phyloP scores from a whole-genome alignment of 192 early-diverging fungal genomes.

The Umbelopsis vinacea region DNA sequence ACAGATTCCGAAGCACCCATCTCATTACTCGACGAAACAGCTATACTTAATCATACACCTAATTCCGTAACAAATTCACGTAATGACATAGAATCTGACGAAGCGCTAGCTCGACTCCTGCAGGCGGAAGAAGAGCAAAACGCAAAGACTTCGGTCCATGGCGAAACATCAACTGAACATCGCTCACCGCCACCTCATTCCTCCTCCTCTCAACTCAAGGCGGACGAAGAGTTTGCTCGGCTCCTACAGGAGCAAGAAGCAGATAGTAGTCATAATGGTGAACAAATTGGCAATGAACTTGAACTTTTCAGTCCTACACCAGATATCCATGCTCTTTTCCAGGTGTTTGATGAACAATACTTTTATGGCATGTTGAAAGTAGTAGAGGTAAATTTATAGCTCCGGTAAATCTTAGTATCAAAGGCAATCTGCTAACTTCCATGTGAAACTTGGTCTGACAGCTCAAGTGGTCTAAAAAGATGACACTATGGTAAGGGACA shows the following conservation, averaged over 20 bases:
- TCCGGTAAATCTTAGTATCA: background rate
- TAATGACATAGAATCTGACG: background rate
- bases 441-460: background rate
- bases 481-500: conserved; percentile 13
- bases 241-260: background rate
- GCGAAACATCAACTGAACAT: background rate
- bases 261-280: background rate
- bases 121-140: conserved; percentile 7
- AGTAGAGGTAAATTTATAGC: background rate
- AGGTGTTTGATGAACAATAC: background rate
- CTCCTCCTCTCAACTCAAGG: background rate
- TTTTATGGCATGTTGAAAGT: background rate
- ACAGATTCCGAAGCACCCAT: background rate
- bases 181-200: background rate
- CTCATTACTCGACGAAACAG: background rate
- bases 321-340: conserved; percentile 15
- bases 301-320: conserved; percentile 6
- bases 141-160: background rate
- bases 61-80: background rate
- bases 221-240: conserved; percentile 7
- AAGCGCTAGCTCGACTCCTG: conserved; percentile 21
- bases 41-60: background rate
- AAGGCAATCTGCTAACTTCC: background rate
- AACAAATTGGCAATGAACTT: background rate
- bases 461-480: conserved; percentile 12